Evolutionary conservation across 495 filamentous ascomycete genomes (phyloP).

Genomic region (Melanomma pulvis-pyrius): DNA sequence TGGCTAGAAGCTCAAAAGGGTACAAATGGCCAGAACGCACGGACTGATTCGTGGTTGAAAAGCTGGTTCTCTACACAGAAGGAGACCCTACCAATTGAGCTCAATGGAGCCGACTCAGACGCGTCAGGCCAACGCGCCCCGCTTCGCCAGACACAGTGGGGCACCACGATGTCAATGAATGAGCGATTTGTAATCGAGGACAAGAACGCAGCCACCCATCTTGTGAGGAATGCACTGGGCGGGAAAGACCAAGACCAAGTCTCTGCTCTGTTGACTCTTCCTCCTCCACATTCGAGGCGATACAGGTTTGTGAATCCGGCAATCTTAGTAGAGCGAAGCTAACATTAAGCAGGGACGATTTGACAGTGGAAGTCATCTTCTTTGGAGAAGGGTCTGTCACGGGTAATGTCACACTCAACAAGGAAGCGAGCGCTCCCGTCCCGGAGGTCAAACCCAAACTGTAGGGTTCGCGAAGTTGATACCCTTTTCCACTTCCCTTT

Average conservation of each 20-base stretch:
- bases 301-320: constrained; percentile 66
- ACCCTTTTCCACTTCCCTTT: neutral
- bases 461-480: constrained; percentile 8
- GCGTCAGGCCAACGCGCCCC: constrained; percentile 62
- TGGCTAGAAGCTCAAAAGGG: constrained; percentile 74
- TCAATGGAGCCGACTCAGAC: constrained; percentile 44
- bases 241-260: constrained; percentile 94
- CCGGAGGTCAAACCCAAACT: constrained; percentile 51
- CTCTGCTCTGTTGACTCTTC: constrained; percentile 88
- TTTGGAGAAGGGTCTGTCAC: constrained; percentile 78
- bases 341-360: constrained; percentile 68
- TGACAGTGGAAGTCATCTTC: constrained; percentile 98
- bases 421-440: constrained; percentile 74
- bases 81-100: constrained; percentile 61
- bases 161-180: constrained; percentile 64
- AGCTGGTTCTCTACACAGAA: constrained; percentile 54
- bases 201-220: constrained; percentile 93
- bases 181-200: constrained; percentile 91
- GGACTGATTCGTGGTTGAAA: constrained; percentile 54
- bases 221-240: constrained; percentile 93
- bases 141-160: constrained; percentile 78
- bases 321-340: neutral
- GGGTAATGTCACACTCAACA: constrained; percentile 77
- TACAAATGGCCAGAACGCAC: constrained; percentile 42
- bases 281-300: constrained; percentile 83